Base-by-base conservation (phyloP, 2,329 filamentous ascomycete species). In the Calycina herbarum region DNA sequence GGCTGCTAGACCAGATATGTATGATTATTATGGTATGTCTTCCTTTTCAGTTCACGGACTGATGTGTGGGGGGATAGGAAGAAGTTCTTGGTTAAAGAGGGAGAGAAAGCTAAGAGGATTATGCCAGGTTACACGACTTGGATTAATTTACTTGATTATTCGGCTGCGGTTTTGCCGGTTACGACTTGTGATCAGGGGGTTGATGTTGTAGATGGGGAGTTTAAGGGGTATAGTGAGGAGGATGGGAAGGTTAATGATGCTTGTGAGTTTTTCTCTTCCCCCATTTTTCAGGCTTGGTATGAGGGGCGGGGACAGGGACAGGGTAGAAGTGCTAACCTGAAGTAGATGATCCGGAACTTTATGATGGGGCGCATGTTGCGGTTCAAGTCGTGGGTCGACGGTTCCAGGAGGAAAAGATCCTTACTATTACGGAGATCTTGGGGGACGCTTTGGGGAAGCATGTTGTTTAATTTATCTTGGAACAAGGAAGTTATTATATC, bases 71-170 rank as follows among this genome's bases (percentile, higher is more conserved):
- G 48, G 48, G 20, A 54, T 38, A 33, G 69, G 68, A 64, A 15
- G 59, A 57, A 64, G 64, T 59, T 59, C 20, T 59, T 59, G 63
- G 65, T 66, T 66, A 62, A 64, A 5, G 63, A 27, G 27, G 64
- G 56, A 20, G 62, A 57, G 7, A 69, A 68, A 56, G 56, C 64
- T 66, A 69, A 71, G 59, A 64, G 68, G 31, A 24, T 70, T 2
- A 64, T 70, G 62, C 67, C 66, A 70, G 69, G 66, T 17, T 63
- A 69, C 13, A 61, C 60, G 4, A 54, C 64, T 5, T 71, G 69
- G 68, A 68, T 71, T 27, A 69, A 89, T 69, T 76, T 88, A 10
- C 77, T 89, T 0, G 87, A 90, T 71, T 89, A 89, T 69, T 79
- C 85, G 0, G 82, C 86, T 0, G 74, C 87, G 4, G 81, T 84